Conservation (phyloP, 306 rosid genomes). For the Dalbergia oliveri region DNA sequence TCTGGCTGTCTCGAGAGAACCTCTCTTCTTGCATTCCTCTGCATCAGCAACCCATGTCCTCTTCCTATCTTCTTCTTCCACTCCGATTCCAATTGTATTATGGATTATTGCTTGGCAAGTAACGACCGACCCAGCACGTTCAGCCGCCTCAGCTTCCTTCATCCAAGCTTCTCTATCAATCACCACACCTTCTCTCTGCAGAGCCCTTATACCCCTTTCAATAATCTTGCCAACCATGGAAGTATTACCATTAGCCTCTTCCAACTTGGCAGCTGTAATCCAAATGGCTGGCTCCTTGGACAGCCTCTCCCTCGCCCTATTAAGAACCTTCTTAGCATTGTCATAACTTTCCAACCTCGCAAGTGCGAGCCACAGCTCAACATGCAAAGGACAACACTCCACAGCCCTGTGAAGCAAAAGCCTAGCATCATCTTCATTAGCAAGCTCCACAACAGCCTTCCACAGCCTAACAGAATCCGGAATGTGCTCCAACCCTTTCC, state of each 20-base stretch:
- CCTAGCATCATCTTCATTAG: conserved; percentile 87
- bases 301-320: conserved; percentile 82
- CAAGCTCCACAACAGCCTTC: conserved; percentile 96
- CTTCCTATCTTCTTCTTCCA: conserved; percentile 95
- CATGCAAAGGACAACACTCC: conserved; percentile 90
- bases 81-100: conserved; percentile 84
- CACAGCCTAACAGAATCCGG: conserved; percentile 94
- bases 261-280: conserved; percentile 93
- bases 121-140: conserved; percentile 82
- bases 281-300: conserved; percentile 90
- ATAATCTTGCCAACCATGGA: conserved; percentile 86
- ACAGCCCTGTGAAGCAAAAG: conserved; percentile 90
- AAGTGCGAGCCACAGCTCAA: conserved; percentile 91
- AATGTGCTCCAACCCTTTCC: conserved; percentile 87
- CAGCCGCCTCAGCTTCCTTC: conserved; percentile 96
- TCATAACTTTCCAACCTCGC: conserved; percentile 92
- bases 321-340: conserved; percentile 82
- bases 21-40: conserved; percentile 92
- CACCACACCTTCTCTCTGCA: conserved; percentile 79
- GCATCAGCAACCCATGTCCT: conserved; percentile 99
- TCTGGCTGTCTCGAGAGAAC: conserved; percentile 90
- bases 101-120: conserved; percentile 82
- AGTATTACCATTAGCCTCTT: conserved; percentile 91
- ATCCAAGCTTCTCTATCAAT: conserved; percentile 92
- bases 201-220: conserved; percentile 89